phyloP scores from a whole-genome alignment of 495 filamentous ascomycete species.

The Aspergillus haitiensis region DNA sequence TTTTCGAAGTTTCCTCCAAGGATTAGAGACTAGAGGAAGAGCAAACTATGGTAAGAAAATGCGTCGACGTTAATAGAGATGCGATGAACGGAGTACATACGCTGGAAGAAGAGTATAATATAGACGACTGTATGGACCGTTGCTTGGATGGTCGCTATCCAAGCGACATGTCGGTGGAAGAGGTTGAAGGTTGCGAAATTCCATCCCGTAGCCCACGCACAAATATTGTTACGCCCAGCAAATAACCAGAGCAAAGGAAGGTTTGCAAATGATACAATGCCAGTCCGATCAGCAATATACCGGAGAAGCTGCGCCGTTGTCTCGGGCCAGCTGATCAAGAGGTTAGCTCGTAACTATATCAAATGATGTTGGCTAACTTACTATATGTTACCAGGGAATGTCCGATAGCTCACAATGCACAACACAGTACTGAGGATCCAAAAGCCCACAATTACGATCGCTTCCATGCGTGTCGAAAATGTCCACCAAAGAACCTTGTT shows the following conservation, averaged over 20 bases:
- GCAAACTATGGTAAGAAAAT: conserved; percentile 1
- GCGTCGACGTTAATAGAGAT: neutral
- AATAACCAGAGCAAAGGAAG: conserved; percentile 54
- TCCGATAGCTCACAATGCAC: conserved; percentile 38
- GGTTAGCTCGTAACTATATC: conserved; percentile 17
- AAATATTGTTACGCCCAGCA: conserved; percentile 55
- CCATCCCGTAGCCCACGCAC: conserved; percentile 57
- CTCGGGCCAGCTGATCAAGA: conserved; percentile 35
- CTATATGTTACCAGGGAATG: conserved; percentile 43
- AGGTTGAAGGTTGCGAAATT: conserved; percentile 54
- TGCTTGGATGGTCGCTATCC: conserved; percentile 53
- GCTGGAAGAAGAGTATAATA: conserved; percentile 31
- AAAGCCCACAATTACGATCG: conserved; percentile 38
- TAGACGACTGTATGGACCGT: conserved; percentile 46
- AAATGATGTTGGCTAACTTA: conserved; percentile 21
- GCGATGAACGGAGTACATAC: conserved; percentile 24
- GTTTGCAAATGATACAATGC: conserved; percentile 53
- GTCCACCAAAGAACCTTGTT: conserved; percentile 37
- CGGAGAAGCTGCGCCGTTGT: conserved; percentile 35
- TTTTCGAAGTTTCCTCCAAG: conserved; percentile 35
- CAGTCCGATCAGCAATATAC: conserved; percentile 53
- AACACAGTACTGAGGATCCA: conserved; percentile 43
- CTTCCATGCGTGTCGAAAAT: conserved; percentile 44
- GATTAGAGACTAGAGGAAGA: conserved; percentile 26
- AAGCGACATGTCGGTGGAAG: conserved; percentile 58